These are phyloP conservation scores for Lichtheimia ramosa DNA, from an alignment of 371 early-diverging fungal genomes.

Conservation along the genomic window DNA sequence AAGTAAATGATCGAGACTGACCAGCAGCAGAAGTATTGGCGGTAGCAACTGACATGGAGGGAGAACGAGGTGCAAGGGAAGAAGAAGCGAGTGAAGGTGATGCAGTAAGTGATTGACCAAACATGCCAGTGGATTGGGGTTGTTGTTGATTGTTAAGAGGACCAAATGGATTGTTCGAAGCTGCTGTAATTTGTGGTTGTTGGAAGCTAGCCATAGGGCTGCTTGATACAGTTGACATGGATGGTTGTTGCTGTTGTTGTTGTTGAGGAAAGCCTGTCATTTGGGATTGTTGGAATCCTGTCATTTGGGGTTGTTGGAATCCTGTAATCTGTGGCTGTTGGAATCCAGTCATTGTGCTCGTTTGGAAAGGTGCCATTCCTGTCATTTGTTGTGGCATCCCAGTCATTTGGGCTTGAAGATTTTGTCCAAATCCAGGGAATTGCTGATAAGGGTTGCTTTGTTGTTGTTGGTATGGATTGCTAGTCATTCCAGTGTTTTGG, in stretches of 20 bases:
- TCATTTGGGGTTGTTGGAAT: slow-evolving; percentile 3
- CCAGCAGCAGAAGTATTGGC: slow-evolving; percentile 11
- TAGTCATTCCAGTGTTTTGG: slow-evolving; percentile 26
- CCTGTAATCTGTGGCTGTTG: slow-evolving; percentile 17
- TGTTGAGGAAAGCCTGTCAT: neutral
- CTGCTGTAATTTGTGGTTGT: slow-evolving; percentile 13
- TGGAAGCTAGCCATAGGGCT: slow-evolving; percentile 7
- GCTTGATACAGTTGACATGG: neutral
- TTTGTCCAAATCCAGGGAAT: slow-evolving; percentile 14
- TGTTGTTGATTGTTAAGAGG: slow-evolving; percentile 11
- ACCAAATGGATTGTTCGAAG: slow-evolving; percentile 26
- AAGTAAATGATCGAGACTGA: slow-evolving; percentile 16
- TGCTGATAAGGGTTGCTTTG: slow-evolving; percentile 24
- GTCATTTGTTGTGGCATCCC: slow-evolving; percentile 35
- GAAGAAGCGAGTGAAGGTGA: slow-evolving; percentile 12
- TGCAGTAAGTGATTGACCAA: slow-evolving; percentile 16
- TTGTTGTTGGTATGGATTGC: slow-evolving; percentile 37
- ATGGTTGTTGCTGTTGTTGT: neutral
- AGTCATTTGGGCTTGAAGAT: slow-evolving; percentile 38
- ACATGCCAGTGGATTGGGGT: slow-evolving; percentile 4
- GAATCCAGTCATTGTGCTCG: slow-evolving; percentile 11
- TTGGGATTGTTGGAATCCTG: neutral
- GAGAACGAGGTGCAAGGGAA: slow-evolving; percentile 7
- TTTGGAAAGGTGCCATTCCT: slow-evolving; percentile 13
- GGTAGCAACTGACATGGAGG: slow-evolving; percentile 7